A percentile compares a stretch with the other conserved stretches of the same genome.
phyloP scores from a whole-genome alignment of 2,329 filamentous ascomycete genomes.

The Madurella mycetomatis region DNA sequence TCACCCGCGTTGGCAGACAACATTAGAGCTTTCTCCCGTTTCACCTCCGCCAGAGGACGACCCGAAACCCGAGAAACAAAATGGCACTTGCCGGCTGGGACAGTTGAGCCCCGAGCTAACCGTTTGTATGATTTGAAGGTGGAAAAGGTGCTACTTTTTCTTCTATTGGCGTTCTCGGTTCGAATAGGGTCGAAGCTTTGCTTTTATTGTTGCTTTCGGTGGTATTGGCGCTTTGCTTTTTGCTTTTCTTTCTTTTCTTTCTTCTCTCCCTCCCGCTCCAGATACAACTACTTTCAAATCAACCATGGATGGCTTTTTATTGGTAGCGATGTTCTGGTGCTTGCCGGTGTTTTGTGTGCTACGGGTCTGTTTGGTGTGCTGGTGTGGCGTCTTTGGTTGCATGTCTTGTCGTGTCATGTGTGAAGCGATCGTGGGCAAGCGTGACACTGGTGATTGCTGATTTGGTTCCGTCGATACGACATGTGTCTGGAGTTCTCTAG shows the following conservation, averaged over 20 bases:
- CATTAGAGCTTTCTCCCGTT: no score
- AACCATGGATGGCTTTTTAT: background rate
- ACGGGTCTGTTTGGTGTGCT: background rate
- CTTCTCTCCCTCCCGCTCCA: background rate
- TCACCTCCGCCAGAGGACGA: no score
- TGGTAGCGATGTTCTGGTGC: background rate
- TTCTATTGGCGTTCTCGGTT: background rate
- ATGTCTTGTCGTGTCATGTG: background rate
- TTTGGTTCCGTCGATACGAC: background rate
- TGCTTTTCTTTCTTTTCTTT: background rate
- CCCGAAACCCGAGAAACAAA: no score
- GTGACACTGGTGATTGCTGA: background rate
- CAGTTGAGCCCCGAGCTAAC: no score
- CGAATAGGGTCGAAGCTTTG: background rate
- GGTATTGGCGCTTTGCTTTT: background rate
- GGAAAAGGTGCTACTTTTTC: background rate
- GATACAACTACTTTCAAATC: background rate
- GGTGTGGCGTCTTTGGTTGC: background rate
- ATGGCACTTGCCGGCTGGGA: no score
- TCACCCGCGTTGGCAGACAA: no score
- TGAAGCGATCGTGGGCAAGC: background rate
- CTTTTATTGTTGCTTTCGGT: background rate
- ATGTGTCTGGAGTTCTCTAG: background rate
- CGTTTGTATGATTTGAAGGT: slow-evolving; percentile 1
- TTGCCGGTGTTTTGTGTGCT: background rate